Percentiles rank a stretch among this genome's conserved stretches.
These are phyloP conservation scores for Aspergillus carbonarius DNA, from an alignment of 2,329 filamentous ascomycete genomes.

Conservation along the genomic window DNA sequence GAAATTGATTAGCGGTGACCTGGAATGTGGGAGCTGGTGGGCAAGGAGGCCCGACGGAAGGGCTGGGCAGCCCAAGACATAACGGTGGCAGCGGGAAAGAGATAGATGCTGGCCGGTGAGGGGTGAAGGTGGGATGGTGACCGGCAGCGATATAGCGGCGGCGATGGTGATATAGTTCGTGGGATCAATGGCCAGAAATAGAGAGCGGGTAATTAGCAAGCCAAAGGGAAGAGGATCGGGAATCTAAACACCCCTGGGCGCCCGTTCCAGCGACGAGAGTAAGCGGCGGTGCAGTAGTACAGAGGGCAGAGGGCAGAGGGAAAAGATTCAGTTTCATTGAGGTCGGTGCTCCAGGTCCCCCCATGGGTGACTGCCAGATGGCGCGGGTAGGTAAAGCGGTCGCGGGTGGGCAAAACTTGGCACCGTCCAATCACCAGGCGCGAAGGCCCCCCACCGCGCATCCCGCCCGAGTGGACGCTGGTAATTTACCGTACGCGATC, in stretches of 20 bases:
- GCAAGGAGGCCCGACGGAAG: not conserved
- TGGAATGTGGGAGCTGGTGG: not conserved
- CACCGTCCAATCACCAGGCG: conserved; percentile 5
- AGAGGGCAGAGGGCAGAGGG: not conserved
- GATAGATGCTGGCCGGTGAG: not conserved
- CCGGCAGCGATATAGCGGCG: not conserved
- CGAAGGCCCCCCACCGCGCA: not conserved
- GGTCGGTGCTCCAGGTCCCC: not conserved
- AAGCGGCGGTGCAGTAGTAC: not conserved
- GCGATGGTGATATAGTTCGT: not conserved
- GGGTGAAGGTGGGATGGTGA: not conserved
- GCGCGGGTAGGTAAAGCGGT: not conserved
- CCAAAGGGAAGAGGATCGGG: not conserved
- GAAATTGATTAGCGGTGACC: not conserved
- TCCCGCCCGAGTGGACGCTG: not conserved
- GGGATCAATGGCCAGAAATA: not conserved
- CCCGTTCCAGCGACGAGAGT: not conserved
- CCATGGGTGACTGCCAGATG: not conserved
- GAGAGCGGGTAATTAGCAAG: not conserved
- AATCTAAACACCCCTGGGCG: not conserved
- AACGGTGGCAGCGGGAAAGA: not conserved
- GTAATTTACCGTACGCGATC: not conserved
- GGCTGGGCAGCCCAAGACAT: not conserved
- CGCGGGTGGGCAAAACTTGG: conserved; percentile 8
- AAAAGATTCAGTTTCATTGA: not conserved